Evolutionary conservation across 805 yeast species (phyloP).

Genomic region (Starmerella bombi): DNA sequence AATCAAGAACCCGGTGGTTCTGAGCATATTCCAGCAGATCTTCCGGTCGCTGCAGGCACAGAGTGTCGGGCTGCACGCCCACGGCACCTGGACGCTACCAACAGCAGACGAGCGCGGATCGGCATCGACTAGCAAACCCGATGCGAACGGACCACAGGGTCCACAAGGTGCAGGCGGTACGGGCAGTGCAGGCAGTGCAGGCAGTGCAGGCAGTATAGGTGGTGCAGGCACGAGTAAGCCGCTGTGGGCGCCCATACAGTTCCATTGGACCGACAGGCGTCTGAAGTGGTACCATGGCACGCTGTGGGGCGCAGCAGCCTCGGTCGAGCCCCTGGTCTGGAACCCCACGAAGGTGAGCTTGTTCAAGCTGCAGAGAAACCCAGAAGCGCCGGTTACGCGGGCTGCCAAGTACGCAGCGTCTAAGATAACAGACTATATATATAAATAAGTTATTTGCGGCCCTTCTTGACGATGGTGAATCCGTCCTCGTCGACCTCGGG

Average conservation of each 20-base stretch:
- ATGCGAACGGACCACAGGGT: too few species aligned
- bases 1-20: background rate
- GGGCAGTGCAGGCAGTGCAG: too few species aligned
- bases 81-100: background rate
- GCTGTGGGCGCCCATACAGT: conserved; percentile 39
- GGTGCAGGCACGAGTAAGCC: too few species aligned
- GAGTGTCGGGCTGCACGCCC: background rate
- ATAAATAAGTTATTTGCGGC: too few species aligned
- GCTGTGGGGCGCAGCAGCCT: conserved; percentile 46
- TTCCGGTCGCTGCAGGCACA: background rate
- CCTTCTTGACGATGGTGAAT: conserved; percentile 83
- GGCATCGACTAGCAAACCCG: too few species aligned
- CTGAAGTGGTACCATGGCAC: conserved; percentile 66
- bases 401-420: background rate
- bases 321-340: conserved; percentile 32
- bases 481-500: conserved; percentile 91
- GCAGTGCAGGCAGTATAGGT: too few species aligned
- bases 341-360: conserved; percentile 37
- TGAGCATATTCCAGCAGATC: too few species aligned
- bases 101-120: background rate
- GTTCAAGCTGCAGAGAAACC: conserved; percentile 35
- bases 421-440: background rate
- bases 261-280: conserved; percentile 50
- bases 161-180: too few species aligned
- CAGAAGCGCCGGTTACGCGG: background rate